Base-by-base conservation (phyloP, 2,329 filamentous ascomycete genomes). In the Westerdykella sp. region DNA sequence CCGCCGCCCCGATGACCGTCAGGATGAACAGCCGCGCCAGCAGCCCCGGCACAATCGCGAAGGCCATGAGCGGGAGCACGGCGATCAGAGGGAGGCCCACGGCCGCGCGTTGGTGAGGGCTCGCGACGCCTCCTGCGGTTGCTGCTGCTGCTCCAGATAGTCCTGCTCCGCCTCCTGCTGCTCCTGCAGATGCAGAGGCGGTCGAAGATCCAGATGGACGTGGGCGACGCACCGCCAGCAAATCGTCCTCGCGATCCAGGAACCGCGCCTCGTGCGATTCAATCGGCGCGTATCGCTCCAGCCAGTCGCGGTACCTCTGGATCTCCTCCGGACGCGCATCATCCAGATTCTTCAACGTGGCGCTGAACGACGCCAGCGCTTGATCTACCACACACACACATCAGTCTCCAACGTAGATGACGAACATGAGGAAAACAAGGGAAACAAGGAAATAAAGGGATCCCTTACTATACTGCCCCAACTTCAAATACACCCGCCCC, bases 381-480 rank as follows among this genome's bases (percentile, higher is more conserved):
- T 79, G 75, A 42, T 64, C 56, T 63, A 12, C 23, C 23, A 25
- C 10, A 5, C 10, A 10, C n/a, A 12, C 32, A 35, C n/a, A n/a
- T 14, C 23, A 25, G 23, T 25, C 32, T 35, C 16, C 28, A 14
- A 39, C 7, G n/a, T n/a, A 41, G 13, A 6, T 21, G 14, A 28
- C 2, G 36, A 46, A 38, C 34, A 35, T 32, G 38, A 40, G 30
- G 23, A 25, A 28, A 35, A 25, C 14, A 34, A 22, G 21, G 25
- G 21, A 16, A 22, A 30, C 14, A 23, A 35, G 21, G 14, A 31
- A 25, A 37, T 31, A 30, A 18, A 14, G 14, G 22, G 10, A 13
- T 43, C 48, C 57, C 77, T 63, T 66, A 84, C 81, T 83, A 59
- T 87, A 87, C 55, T 85, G 80, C 25, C 75, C 74, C 7, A 85